A percentile compares a stretch with the other conserved stretches of the same genome.
Evolutionary conservation across 1,284 basidiomycete species (phyloP).

Genomic region (Leccinum fallax): DNA sequence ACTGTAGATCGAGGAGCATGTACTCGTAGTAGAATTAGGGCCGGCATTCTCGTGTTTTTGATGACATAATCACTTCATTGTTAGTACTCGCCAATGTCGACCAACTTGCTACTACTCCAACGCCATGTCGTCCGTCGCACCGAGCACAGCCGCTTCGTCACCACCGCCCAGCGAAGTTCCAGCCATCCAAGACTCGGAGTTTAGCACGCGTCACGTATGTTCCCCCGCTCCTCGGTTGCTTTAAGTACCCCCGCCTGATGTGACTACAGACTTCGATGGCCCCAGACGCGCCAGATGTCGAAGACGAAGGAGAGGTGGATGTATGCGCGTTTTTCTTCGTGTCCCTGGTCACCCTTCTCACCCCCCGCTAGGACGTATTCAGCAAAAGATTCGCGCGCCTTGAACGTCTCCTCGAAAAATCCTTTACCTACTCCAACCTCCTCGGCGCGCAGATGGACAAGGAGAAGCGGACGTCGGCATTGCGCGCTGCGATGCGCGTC

Average conservation of each 20-base stretch:
- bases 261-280: slow-evolving; percentile 13
- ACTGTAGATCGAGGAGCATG: background rate
- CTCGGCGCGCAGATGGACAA: slow-evolving; percentile 65
- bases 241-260: background rate
- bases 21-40: slow-evolving; percentile 11
- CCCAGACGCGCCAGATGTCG: slow-evolving; percentile 4
- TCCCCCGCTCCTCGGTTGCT: background rate
- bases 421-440: slow-evolving; percentile 59
- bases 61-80: slow-evolving; percentile 21
- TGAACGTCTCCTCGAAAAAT: slow-evolving; percentile 62
- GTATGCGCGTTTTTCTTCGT: slow-evolving; percentile 13
- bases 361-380: slow-evolving; percentile 41
- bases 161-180: slow-evolving; percentile 24
- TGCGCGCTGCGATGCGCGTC: slow-evolving; percentile 40
- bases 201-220: slow-evolving; percentile 18
- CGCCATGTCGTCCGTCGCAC: slow-evolving; percentile 23
- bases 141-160: slow-evolving; percentile 33
- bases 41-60: slow-evolving; percentile 26
- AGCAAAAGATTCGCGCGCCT: slow-evolving; percentile 52
- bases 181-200: background rate
- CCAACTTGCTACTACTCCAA: slow-evolving; percentile 17
- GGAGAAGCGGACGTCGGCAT: slow-evolving; percentile 43
- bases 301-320: background rate
- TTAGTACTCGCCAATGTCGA: slow-evolving; percentile 25
- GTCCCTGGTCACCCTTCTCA: background rate